These are phyloP conservation scores for Diddensiella santjacobensis DNA, from an alignment of 805 yeast species.

Conservation along the genomic window DNA sequence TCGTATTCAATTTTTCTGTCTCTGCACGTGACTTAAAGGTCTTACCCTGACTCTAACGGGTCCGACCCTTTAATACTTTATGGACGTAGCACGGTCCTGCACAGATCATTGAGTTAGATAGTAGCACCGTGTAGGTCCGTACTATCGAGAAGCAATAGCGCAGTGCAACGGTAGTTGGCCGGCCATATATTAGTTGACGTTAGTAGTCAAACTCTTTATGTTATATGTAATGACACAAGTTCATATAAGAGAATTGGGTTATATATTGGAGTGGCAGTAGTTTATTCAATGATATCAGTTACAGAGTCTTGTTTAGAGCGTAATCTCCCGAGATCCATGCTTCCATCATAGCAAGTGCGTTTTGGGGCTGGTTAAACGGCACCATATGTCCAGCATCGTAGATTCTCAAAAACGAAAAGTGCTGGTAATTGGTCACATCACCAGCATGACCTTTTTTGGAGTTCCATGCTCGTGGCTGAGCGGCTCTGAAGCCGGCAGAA, in stretches of 20 bases:
- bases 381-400: slow-evolving; percentile 91
- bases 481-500: slow-evolving; percentile 43
- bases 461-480: slow-evolving; percentile 41
- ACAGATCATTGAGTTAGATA: too few species aligned
- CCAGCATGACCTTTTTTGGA: slow-evolving; percentile 45
- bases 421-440: slow-evolving; percentile 60
- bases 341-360: slow-evolving; percentile 72
- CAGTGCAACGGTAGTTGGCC: too few species aligned
- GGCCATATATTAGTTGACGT: too few species aligned
- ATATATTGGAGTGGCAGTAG: not conserved
- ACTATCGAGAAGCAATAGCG: too few species aligned
- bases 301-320: slow-evolving; percentile 4
- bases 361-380: slow-evolving; percentile 74
- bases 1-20: too few species aligned
- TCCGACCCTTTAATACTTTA: too few species aligned
- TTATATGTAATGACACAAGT: not conserved
- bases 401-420: slow-evolving; percentile 73
- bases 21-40: too few species aligned
- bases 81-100: too few species aligned
- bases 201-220: not conserved
- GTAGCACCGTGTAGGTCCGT: too few species aligned
- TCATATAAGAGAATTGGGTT: not conserved
- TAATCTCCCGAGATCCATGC: slow-evolving; percentile 87
- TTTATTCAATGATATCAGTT: too few species aligned
- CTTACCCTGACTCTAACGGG: too few species aligned